phyloP scores from a whole-genome alignment of 2,329 filamentous ascomycete genomes.

The Colletotrichum sp. region DNA sequence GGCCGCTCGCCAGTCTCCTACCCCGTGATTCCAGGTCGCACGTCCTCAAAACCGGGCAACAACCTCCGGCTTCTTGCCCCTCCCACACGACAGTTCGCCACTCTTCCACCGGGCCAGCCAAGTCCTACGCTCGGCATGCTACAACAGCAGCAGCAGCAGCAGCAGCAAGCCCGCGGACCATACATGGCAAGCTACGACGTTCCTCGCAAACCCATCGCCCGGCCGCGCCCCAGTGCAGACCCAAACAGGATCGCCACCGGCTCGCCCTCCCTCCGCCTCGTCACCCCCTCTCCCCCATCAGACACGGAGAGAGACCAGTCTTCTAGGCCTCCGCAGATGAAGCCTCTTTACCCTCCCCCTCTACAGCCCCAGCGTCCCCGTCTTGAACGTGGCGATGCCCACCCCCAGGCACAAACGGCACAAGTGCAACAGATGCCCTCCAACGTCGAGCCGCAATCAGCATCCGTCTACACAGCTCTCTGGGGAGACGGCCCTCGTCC shows the following conservation, averaged over 20 bases:
- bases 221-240: neutral
- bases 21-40: conserved; percentile 31
- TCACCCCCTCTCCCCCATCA: conserved; percentile 34
- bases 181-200: conserved; percentile 20
- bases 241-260: conserved; percentile 10
- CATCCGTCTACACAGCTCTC: conserved; percentile 8
- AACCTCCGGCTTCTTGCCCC: conserved; percentile 34
- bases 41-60: conserved; percentile 12
- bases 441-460: conserved; percentile 4
- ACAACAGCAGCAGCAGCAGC: conserved; percentile 14
- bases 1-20: conserved; percentile 36
- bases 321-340: conserved; percentile 11
- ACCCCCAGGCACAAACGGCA: conserved; percentile 3
- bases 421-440: conserved; percentile 6
- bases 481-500: conserved; percentile 2
- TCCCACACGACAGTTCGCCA: conserved; percentile 34
- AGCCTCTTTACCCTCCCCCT: conserved; percentile 13
- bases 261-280: conserved; percentile 41
- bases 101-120: conserved; percentile 41
- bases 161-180: conserved; percentile 12
- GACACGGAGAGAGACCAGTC: neutral
- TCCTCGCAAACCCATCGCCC: conserved; percentile 13
- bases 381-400: conserved; percentile 4
- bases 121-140: conserved; percentile 46
- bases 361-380: conserved; percentile 8